Conservation (phyloP, 768 basidiomycete genomes). For the Gloeophyllum trabeum region DNA sequence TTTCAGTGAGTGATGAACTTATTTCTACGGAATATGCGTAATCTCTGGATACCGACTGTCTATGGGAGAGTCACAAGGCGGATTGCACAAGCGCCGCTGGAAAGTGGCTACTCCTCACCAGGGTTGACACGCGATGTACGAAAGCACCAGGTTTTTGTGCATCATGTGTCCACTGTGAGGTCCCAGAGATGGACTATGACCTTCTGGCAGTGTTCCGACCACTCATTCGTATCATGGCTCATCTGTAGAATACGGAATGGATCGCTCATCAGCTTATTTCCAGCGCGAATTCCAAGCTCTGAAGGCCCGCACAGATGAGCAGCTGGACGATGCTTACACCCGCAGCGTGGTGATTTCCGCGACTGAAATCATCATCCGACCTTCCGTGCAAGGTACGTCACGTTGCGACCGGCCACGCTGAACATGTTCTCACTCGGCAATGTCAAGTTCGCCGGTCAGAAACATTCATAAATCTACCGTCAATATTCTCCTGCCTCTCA, state of each 20-base stretch:
- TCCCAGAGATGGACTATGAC: too few species aligned
- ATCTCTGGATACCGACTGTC: background rate
- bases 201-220: too few species aligned
- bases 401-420: slow-evolving; percentile 14
- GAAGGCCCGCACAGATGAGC: slow-evolving; percentile 55
- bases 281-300: slow-evolving; percentile 47
- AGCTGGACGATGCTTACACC: slow-evolving; percentile 57
- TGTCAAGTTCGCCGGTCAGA: slow-evolving; percentile 45
- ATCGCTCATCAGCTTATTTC: background rate
- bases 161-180: too few species aligned
- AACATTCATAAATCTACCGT: slow-evolving; percentile 35
- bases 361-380: slow-evolving; percentile 35
- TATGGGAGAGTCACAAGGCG: too few species aligned
- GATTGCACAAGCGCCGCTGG: too few species aligned
- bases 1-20: slow-evolving; percentile 38
- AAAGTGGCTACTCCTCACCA: too few species aligned
- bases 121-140: too few species aligned
- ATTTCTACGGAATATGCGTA: background rate
- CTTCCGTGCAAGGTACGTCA: slow-evolving; percentile 36
- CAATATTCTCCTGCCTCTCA: slow-evolving; percentile 50
- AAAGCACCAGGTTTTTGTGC: too few species aligned
- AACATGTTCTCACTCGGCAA: slow-evolving; percentile 1
- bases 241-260: slow-evolving; percentile 1
- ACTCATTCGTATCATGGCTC: too few species aligned
- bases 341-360: slow-evolving; percentile 43